A percentile compares a stretch with the other conserved stretches of the same genome.
These are phyloP conservation scores for Mortierella sp. DNA, from an alignment of 371 early-diverging fungal species.

Conservation along the genomic window DNA sequence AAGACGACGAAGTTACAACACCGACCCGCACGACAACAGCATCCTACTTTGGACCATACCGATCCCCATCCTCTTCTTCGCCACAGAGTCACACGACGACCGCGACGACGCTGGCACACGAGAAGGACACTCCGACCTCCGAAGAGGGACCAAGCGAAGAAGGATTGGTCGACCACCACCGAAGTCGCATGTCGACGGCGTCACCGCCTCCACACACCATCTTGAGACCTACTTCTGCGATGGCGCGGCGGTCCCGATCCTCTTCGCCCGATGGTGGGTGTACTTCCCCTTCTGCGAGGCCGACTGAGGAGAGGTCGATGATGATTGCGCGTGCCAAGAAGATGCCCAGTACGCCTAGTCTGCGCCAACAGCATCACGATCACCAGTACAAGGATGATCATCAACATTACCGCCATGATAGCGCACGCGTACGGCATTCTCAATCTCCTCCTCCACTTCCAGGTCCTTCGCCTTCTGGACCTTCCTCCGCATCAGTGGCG, in stretches of 20 bases:
- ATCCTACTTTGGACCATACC: constrained; percentile 28
- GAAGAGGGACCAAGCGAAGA: constrained; percentile 11
- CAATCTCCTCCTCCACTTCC: neutral
- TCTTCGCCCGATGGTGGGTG: neutral
- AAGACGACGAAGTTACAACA: neutral
- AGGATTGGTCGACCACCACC: neutral
- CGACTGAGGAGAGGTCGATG: neutral
- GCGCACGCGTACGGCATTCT: neutral
- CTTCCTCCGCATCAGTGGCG: neutral
- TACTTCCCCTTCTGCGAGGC: neutral
- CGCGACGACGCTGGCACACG: neutral
- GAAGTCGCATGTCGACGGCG: neutral
- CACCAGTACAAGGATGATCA: neutral
- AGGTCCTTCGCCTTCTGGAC: neutral
- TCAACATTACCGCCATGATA: neutral
- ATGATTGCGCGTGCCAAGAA: constrained; percentile 22
- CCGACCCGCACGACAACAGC: neutral
- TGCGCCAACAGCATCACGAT: constrained; percentile 17
- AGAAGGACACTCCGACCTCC: neutral
- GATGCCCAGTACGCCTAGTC: constrained; percentile 37
- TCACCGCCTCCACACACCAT: neutral
- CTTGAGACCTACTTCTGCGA: neutral
- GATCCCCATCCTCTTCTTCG: constrained; percentile 31
- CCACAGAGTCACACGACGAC: constrained; percentile 15
- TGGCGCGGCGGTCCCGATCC: neutral